A percentile compares a stretch with the other conserved stretches of the same genome.
Conservation (phyloP, 257 asterid genomes). For the Echium plantagineum region DNA sequence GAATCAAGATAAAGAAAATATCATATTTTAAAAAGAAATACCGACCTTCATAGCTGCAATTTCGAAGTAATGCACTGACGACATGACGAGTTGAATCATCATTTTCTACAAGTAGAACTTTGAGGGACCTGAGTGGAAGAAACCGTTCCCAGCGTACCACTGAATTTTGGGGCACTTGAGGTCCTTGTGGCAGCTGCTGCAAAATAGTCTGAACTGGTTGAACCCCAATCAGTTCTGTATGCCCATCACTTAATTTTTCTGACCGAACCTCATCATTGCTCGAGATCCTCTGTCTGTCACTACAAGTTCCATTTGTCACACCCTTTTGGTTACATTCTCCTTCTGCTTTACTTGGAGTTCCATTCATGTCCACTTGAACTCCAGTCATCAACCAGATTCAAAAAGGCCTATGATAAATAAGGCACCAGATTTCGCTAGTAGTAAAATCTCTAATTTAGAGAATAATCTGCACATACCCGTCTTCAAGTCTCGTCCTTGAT, state of each 20-base stretch:
- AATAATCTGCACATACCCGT: slow-evolving; percentile 26
- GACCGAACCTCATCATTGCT: slow-evolving; percentile 31
- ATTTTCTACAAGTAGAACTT: slow-evolving; percentile 46
- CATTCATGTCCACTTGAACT: slow-evolving; percentile 17
- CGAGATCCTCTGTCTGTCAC: slow-evolving; percentile 20
- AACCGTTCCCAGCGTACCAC: slow-evolving; percentile 41
- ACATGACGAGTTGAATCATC: slow-evolving; percentile 47
- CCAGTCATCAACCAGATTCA: slow-evolving; percentile 52
- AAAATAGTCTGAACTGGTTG: slow-evolving; percentile 20
- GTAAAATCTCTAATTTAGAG: slow-evolving; percentile 24
- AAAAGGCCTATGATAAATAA: slow-evolving; percentile 26
- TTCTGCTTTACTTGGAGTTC: slow-evolving; percentile 24
- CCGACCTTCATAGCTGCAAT: slow-evolving; percentile 48
- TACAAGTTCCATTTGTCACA: slow-evolving; percentile 19
- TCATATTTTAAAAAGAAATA: not conserved
- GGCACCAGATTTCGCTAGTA: slow-evolving; percentile 23
- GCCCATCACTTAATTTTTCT: slow-evolving; percentile 19
- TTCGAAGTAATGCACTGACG: slow-evolving; percentile 42
- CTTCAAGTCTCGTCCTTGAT: slow-evolving; percentile 9
- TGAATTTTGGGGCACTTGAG: slow-evolving; percentile 19
- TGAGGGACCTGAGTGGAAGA: slow-evolving; percentile 43
- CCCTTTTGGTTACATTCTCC: slow-evolving; percentile 19
- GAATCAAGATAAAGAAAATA: not conserved
- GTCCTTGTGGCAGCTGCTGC: slow-evolving; percentile 16
- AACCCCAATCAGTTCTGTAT: slow-evolving; percentile 13